Percentiles rank a stretch among this genome's conserved stretches.
Conservation (phyloP, 2,329 filamentous ascomycete genomes). For the Exophiala calicioides region DNA sequence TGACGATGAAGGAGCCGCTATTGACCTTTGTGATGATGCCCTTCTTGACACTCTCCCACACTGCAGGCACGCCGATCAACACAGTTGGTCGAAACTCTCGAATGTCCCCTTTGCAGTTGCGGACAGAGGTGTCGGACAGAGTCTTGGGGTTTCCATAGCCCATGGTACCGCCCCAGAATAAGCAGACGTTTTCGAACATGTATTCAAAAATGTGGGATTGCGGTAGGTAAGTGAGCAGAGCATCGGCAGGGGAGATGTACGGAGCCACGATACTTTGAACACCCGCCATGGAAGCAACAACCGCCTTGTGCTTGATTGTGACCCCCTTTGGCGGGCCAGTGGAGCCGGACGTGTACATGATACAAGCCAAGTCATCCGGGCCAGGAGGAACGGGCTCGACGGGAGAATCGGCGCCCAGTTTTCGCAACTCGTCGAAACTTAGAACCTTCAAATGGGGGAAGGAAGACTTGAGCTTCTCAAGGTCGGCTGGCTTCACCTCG, state of each 20-base stretch:
- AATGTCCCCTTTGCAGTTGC: constrained; percentile 91
- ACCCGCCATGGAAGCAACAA: constrained; percentile 81
- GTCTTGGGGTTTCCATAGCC: constrained; percentile 92
- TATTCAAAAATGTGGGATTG: constrained; percentile 96
- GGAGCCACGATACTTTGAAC: constrained; percentile 75
- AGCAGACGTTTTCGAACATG: constrained; percentile 85
- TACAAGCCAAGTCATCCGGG: constrained; percentile 73
- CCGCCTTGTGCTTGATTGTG: constrained; percentile 73
- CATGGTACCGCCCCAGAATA: constrained; percentile 88
- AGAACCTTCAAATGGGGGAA: constrained; percentile 53
- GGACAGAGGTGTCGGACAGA: constrained; percentile 79
- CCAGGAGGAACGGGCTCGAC: constrained; percentile 68
- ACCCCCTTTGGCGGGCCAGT: constrained; percentile 85
- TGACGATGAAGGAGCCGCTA: constrained; percentile 66
- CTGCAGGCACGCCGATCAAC: constrained; percentile 89
- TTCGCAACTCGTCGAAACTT: constrained; percentile 54
- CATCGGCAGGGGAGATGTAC: constrained; percentile 74
- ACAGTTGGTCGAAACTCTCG: constrained; percentile 86
- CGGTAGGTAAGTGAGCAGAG: constrained; percentile 85
- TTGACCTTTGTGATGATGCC: constrained; percentile 81
- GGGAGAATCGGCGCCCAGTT: constrained; percentile 62
- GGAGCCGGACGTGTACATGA: constrained; percentile 77
- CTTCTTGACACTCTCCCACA: constrained; percentile 98
- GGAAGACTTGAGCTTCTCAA: constrained; percentile 52
- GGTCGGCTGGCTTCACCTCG: constrained; percentile 49